Evolutionary conservation across 2,329 filamentous ascomycete species (phyloP), one percentile per base, ranked within the genome.

Genomic region (Colletotrichum sp.): DNA sequence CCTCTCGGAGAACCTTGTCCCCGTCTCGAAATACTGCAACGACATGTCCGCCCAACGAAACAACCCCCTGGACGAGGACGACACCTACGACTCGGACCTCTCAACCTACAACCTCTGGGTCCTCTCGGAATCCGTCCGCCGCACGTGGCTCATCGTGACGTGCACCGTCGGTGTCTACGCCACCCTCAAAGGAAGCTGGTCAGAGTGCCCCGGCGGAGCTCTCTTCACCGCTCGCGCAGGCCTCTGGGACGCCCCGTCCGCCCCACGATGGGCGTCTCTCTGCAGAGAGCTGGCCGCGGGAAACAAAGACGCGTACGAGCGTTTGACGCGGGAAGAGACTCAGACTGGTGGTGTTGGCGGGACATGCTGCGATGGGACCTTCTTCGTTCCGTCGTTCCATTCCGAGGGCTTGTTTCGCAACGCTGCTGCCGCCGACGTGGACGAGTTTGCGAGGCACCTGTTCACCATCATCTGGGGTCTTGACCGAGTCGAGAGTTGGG

Each of bases 51-150:
- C 43, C n/a, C 26, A 13, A 24, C 28, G 26, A 9, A 30, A 61
- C 24, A 14, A 28, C 4, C 32, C 24, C 18, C 36, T 7, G 18
- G 26, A 28, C 16, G 21, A 36, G 12, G 67, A 57, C 26, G 66
- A 61, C 26, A 10, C 36, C 7, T 72, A 67, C 43, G 70, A 81
- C 78, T n/a, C 26, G 9, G 52, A 73, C 30, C 30, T 68, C 32
- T 8, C 68, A 13, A 32, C 71, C 30, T 83, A 81, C 81, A 78
- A 82, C 36, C 78, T 81, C 6, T 83, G 82, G 82, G 79, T 83
- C 24, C 64, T 83, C 2, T 77, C 81, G 4, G 82, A 83, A 71
- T 80, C 79, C 26, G 70, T 82, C n/a, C 77, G 82, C 7, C 79
- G 82, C 12, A 82, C 81, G 1, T 83, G 81, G 78, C 69, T 80